Evolutionary conservation across 1,284 basidiomycete species (phyloP).

Genomic region (Austroboletus novae-zelandiae): DNA sequence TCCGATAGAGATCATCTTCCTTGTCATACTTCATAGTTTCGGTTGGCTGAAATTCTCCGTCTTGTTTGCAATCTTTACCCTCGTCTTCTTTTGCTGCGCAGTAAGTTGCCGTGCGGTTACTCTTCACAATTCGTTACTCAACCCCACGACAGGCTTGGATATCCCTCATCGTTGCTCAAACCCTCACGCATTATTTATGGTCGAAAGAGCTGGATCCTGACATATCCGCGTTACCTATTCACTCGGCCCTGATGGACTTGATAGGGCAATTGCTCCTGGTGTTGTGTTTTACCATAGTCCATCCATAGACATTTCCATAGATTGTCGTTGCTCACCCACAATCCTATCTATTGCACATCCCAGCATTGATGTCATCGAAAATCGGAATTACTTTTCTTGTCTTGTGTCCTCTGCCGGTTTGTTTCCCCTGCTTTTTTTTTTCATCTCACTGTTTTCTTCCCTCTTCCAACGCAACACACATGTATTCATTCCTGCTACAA

Average conservation of each 20-base stretch:
- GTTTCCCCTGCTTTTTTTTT: no score
- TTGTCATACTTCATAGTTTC: slow-evolving; percentile 59
- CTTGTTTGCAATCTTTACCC: slow-evolving; percentile 62
- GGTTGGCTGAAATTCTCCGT: slow-evolving; percentile 77
- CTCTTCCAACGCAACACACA: no score
- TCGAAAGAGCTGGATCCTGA: slow-evolving; percentile 83
- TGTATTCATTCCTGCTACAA: no score
- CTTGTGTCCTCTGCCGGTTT: no score
- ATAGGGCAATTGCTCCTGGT: slow-evolving; percentile 86
- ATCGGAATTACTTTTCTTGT: no score
- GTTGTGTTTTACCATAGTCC: slow-evolving; percentile 67
- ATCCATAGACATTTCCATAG: slow-evolving; percentile 32
- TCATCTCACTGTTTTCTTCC: no score
- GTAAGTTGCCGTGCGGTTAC: slow-evolving; percentile 44
- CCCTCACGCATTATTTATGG: slow-evolving; percentile 82
- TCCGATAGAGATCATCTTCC: slow-evolving; percentile 75
- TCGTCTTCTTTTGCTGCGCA: slow-evolving; percentile 70
- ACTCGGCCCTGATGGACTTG: slow-evolving; percentile 89
- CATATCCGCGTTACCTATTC: slow-evolving; percentile 90
- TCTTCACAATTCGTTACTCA: background rate
- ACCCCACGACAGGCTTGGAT: slow-evolving; percentile 51
- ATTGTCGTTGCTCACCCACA: background rate
- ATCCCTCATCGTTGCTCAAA: slow-evolving; percentile 68
- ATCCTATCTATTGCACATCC: no score
- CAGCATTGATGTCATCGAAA: no score